Conservation (phyloP, 1,139 yeast genomes). For the Ashbya aceris region DNA sequence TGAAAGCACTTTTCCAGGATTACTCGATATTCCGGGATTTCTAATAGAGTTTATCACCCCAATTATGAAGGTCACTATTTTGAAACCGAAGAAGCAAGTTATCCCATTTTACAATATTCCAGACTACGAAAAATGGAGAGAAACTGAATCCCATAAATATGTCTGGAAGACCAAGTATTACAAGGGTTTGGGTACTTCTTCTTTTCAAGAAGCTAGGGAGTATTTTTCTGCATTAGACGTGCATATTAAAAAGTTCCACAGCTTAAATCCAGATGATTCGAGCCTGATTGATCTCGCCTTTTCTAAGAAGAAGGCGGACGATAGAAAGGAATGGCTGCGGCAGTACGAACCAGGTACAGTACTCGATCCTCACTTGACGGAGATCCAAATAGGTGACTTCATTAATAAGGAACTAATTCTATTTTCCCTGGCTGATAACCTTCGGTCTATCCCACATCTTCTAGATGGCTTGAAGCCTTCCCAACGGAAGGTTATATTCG, state of each 20-base stretch:
- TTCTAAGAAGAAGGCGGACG: slow-evolving; percentile 92
- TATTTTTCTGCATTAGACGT: slow-evolving; percentile 79
- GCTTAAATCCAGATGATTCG: slow-evolving; percentile 71
- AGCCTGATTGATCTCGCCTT: slow-evolving; percentile 87
- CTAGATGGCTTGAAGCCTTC: slow-evolving; percentile 97
- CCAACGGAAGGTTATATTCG: slow-evolving; percentile 86
- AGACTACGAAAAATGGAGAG: slow-evolving; percentile 92
- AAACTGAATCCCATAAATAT: slow-evolving; percentile 60
- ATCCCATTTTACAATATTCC: slow-evolving; percentile 91
- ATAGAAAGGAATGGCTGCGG: slow-evolving; percentile 94
- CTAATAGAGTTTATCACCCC: slow-evolving; percentile 93
- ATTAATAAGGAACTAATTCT: slow-evolving; percentile 91
- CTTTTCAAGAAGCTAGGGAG: slow-evolving; percentile 69
- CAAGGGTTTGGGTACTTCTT: slow-evolving; percentile 97
- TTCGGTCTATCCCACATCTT: slow-evolving; percentile 89
- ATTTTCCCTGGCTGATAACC: slow-evolving; percentile 94
- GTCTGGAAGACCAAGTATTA: slow-evolving; percentile 93
- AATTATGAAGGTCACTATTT: slow-evolving; percentile 79
- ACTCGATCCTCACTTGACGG: slow-evolving; percentile 67
- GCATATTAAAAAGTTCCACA: slow-evolving; percentile 80
- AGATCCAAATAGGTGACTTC: slow-evolving; percentile 86
- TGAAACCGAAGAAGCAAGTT: slow-evolving; percentile 52
- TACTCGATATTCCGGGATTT: slow-evolving; percentile 85
- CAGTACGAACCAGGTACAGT: slow-evolving; percentile 86
- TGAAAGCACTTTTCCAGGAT: slow-evolving; percentile 91